Evolutionary conservation across 202 grass and related monocot genomes (phyloP).

Genomic region (Dendrocalamus latiflorus): DNA sequence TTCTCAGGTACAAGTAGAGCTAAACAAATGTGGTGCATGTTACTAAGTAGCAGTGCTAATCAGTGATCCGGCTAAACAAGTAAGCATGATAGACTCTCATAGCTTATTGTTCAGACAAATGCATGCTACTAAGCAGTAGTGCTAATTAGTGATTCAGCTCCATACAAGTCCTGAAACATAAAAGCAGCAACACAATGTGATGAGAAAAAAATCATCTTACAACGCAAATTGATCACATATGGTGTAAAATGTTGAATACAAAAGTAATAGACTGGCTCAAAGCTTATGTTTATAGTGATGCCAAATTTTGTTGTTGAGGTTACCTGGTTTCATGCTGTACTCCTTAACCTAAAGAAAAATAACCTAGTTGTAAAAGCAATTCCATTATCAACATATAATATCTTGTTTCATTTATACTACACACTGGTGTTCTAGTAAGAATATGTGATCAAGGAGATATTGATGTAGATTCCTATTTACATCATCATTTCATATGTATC

Average conservation of each 20-base stretch:
- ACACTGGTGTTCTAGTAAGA: neutral
- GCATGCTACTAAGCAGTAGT: no score
- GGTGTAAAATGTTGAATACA: neutral
- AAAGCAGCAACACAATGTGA: no score
- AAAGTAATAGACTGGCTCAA: neutral
- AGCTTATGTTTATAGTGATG: neutral
- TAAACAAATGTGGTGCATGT: no score
- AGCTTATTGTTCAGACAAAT: no score
- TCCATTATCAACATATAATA: neutral
- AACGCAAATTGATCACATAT: neutral
- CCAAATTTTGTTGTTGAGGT: neutral
- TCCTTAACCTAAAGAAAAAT: neutral
- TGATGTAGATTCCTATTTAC: neutral
- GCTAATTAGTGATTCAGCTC: no score
- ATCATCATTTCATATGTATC: no score
- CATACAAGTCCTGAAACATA: no score
- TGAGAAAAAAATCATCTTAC: no score
- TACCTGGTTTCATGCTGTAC: neutral
- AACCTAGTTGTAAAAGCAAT: neutral
- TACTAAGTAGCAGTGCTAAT: no score
- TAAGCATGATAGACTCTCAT: no score
- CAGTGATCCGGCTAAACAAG: no score
- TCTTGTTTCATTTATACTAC: neutral
- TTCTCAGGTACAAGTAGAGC: no score
- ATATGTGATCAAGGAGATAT: neutral